These are phyloP conservation scores for Hanseniaspora nectarophila DNA, from an alignment of 805 yeast genomes.

Conservation along the genomic window DNA sequence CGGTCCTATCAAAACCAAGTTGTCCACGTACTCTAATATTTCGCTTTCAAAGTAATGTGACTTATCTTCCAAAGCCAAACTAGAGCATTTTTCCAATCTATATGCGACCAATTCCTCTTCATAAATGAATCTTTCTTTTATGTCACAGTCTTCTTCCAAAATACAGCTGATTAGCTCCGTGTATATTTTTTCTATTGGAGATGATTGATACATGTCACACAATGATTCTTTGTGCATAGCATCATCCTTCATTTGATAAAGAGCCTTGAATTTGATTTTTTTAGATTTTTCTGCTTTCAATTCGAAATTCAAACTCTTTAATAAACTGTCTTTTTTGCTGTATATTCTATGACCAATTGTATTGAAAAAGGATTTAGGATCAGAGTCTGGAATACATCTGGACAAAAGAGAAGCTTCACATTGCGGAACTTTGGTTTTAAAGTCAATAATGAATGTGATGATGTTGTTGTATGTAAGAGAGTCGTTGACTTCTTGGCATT, in stretches of 20 bases:
- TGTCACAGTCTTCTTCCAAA: slow-evolving; percentile 39
- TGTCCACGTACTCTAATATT: slow-evolving; percentile 49
- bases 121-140: slow-evolving; percentile 36
- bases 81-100: slow-evolving; percentile 41
- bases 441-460: slow-evolving; percentile 34
- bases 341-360: slow-evolving; percentile 39
- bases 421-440: slow-evolving; percentile 31
- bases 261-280: slow-evolving; percentile 32
- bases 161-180: slow-evolving; percentile 44
- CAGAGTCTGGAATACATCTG: slow-evolving; percentile 44
- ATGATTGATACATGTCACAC: slow-evolving; percentile 38
- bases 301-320: slow-evolving; percentile 34
- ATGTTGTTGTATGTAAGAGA: neutral
- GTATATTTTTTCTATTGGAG: slow-evolving; percentile 45
- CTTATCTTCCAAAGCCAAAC: slow-evolving; percentile 39
- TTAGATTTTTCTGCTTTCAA: slow-evolving; percentile 32
- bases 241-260: slow-evolving; percentile 36
- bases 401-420: slow-evolving; percentile 40
- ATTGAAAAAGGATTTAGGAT: slow-evolving; percentile 33
- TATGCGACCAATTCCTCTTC: slow-evolving; percentile 54
- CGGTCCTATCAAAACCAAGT: slow-evolving; percentile 52
- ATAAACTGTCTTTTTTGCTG: slow-evolving; percentile 36
- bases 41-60: slow-evolving; percentile 28
- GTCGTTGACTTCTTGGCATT: slow-evolving; percentile 16
- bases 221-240: slow-evolving; percentile 34